Conservation (phyloP, 164 flowering plant genomes). For the Hamamelis virginiana region DNA sequence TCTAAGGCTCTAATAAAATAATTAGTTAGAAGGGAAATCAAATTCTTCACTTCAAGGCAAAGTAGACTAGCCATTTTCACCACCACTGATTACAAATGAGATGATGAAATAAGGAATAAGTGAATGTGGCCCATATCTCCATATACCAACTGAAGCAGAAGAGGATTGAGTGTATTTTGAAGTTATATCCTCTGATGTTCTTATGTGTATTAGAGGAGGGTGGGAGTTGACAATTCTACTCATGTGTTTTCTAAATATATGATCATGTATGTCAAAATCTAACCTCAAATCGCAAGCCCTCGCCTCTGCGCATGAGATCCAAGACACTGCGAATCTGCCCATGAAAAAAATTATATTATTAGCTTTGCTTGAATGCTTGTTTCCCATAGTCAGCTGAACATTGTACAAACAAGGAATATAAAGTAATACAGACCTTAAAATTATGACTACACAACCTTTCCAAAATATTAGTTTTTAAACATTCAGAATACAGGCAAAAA, state of each 20-base stretch:
- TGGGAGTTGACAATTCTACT: too few species aligned
- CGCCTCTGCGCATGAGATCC: slow-evolving; percentile 81
- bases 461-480: background rate
- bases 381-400: background rate
- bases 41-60: background rate
- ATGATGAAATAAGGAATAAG: background rate
- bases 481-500: background rate
- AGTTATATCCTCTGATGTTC: too few species aligned
- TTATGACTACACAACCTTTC: background rate
- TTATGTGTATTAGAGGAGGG: too few species aligned
- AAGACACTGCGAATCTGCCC: slow-evolving; percentile 77
- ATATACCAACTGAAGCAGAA: too few species aligned
- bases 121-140: background rate
- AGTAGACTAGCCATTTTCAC: background rate
- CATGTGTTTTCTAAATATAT: too few species aligned
- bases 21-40: too few species aligned
- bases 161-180: too few species aligned
- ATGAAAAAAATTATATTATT: slow-evolving; percentile 9
- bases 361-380: background rate
- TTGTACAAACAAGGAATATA: background rate
- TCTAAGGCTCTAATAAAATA: too few species aligned
- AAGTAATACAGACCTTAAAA: background rate
- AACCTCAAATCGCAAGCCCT: slow-evolving; percentile 81
- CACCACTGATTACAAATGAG: background rate
- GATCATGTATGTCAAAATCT: slow-evolving; percentile 10